Base-by-base conservation (phyloP, 805 yeast species). In the Jamesozyma jinghongensis region DNA sequence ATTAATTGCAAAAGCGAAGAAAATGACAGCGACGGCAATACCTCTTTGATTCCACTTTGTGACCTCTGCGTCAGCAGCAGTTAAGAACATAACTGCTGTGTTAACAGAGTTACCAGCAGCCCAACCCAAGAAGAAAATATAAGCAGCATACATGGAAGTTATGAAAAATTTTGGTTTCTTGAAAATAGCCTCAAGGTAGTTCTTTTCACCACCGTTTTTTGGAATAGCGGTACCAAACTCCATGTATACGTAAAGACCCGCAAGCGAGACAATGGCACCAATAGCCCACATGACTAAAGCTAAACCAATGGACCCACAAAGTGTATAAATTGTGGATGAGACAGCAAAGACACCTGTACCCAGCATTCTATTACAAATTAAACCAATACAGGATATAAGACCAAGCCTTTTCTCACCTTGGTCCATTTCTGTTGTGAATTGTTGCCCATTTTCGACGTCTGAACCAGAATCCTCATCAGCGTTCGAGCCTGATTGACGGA, bases 191-290 rank as follows among this genome's bases (percentile, higher is more conserved):
- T 84, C 92, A 51, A 85, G 63, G 57, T 85, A 85, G 53, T 81
- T 82, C 62, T 82, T 83, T 56, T 85, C 94, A 50, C 92, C 95
- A 49, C 94, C 94, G 53, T 84, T 83, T 63, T 81, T 74, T 36
- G 85, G 85, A 42, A 82, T 75, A 33, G 80, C 79, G 4, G 82
- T 74, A 13, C 94, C 94, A 58, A 81, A 80, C 56, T 83, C 92
- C 77, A 83, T 75, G 59, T 83, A 84, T 3, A 80, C 85, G 53
- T 75, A 70, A 50, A 81, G 59, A 28, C 82, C 82, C 27, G 77
- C 60, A 8, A 73, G 62, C 3, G 90, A 82, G 48, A 83, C 83
- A 28, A 79, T 47, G 6, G 85, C 72, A 36, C 94, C 94, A 13
- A 77, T 77, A 20, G 74, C 74, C 90, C 92, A 84, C 59, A 84